Base-by-base conservation (phyloP, 768 basidiomycete species). In the Podaxis carcinomalis region DNA sequence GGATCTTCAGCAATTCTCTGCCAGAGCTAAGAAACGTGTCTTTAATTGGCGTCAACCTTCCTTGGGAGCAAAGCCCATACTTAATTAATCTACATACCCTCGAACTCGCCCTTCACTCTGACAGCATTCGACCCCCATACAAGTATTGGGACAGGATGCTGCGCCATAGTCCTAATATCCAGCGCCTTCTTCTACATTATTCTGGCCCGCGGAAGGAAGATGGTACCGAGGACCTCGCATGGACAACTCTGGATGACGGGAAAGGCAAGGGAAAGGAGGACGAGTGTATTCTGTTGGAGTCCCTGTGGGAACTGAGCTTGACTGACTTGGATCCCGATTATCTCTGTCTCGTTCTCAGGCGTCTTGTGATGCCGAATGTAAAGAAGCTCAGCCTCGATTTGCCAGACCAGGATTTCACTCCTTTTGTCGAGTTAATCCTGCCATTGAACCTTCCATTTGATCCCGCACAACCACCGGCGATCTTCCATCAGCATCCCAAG, bases 1-100 rank as follows among this genome's bases (percentile, higher is more conserved):
- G 78, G 59, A 79, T 86, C 35, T 86, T 88, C 69, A 72, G 72
- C 67, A 83, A 84, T 65, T 62, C 68, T 21, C 74, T 85, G 10
- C 86, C 85, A 10, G 70, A 72, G 5, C 71, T 87, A 47, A 77
- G 72, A 63, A 82, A 85, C 66, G 75, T 87, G 53, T 84, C 83
- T 16, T 74, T 88, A 51, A 84, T 86, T 63, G 86, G 86, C 54
- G 85, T 88, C 63, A 87, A 86, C 68, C 78, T 88, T 32, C 82
- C 82, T 2, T 88, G 85, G 85, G 75, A 73, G 3, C 70, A 74
- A 23, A 76, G 77, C 28, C 77, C 81, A 5, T 85, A 80, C 71
- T 77, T 87, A 57, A 69, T 70, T 25, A 75, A 75, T 46, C 74
- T 88, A 44, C 73, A 77, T 28, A 70, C 78, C 52, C 75, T 88